Base-by-base conservation (phyloP, 2,329 filamentous ascomycete genomes). In the Lasiodiplodia theobromae region DNA sequence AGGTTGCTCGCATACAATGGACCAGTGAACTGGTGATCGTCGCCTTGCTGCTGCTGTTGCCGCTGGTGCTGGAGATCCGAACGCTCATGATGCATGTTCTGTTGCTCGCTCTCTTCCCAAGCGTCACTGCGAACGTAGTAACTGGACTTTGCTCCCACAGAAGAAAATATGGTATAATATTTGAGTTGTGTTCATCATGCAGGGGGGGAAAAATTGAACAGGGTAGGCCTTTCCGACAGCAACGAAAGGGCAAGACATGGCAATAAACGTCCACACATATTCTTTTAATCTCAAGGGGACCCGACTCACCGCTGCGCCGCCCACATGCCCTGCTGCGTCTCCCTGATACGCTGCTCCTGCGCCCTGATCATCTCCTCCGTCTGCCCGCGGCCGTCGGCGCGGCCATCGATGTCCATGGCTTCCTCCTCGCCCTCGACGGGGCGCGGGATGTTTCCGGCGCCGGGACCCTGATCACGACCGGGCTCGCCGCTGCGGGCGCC, bases 351-450 rank as follows among this genome's bases (percentile, higher is more conserved):
- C 52, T 86, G 81, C 76, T 89, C 85, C 78, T 90, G 88, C 71
- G 86, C 85, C 52, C 80, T 78, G 68, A 90, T 89, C 82, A 89
- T 87, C 73, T 86, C 84, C 72, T 88, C 86, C 5, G 86, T 89
- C 78, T 90, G 88, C 1, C 88, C 88, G 34, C 85, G 82, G 1
- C 84, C 87, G 73, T 89, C 85, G 0, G 87, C 85, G 56, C 87
- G 79, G 69, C 85, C 86, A 73, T 90, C 87, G 72, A 88, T 85
- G 71, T 86, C 86, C 82, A 86, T 86, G 69, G 75, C 63, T 31
- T 70, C 69, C 52, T 67, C 40, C 21, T 57, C 64, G 21, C 57
- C 67, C 16, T 64, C 58, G 31, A 68, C 51, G 2, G 68, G 69
- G 34, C 49, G 63, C 25, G 63, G 70, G 28, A 51, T 62, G 10